Conservation (phyloP, 768 basidiomycete species). For the Amanita pallidorosea region DNA sequence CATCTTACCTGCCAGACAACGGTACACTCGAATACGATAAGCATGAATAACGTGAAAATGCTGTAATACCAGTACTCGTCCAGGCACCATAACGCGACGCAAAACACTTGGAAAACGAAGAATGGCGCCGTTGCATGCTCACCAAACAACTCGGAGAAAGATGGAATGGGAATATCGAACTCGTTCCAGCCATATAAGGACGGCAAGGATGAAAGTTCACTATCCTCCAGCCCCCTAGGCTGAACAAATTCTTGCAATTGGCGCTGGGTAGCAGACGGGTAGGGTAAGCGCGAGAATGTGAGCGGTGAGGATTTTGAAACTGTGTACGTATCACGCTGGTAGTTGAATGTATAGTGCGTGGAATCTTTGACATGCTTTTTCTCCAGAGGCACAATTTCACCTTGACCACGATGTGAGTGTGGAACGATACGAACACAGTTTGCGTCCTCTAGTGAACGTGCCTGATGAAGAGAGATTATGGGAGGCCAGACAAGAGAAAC, state of each 20-base stretch:
- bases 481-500: background rate
- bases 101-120: slow-evolving; percentile 99
- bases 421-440: slow-evolving; percentile 78
- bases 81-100: slow-evolving; percentile 93
- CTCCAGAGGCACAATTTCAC: slow-evolving; percentile 74
- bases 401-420: slow-evolving; percentile 71
- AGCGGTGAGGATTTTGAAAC: slow-evolving; percentile 44
- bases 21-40: slow-evolving; percentile 96
- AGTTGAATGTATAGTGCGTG: slow-evolving; percentile 76
- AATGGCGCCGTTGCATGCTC: slow-evolving; percentile 99
- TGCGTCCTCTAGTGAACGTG: slow-evolving; percentile 56
- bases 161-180: slow-evolving; percentile 95
- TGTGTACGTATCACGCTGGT: slow-evolving; percentile 90
- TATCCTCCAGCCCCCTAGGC: slow-evolving; percentile 42
- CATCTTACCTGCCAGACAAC: slow-evolving; percentile 89
- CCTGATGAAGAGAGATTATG: slow-evolving; percentile 22
- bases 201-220: slow-evolving; percentile 38
- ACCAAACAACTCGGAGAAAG: slow-evolving; percentile 81
- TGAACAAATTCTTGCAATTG: slow-evolving; percentile 54
- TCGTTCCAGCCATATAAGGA: slow-evolving; percentile 85
- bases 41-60: slow-evolving; percentile 96
- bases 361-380: slow-evolving; percentile 50
- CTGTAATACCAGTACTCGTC: slow-evolving; percentile 99
- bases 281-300: slow-evolving; percentile 74
- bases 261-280: slow-evolving; percentile 71